These are phyloP conservation scores for Phytophthora capsici DNA, from an alignment of 352 stramenopile genomes.

Conservation along the genomic window DNA sequence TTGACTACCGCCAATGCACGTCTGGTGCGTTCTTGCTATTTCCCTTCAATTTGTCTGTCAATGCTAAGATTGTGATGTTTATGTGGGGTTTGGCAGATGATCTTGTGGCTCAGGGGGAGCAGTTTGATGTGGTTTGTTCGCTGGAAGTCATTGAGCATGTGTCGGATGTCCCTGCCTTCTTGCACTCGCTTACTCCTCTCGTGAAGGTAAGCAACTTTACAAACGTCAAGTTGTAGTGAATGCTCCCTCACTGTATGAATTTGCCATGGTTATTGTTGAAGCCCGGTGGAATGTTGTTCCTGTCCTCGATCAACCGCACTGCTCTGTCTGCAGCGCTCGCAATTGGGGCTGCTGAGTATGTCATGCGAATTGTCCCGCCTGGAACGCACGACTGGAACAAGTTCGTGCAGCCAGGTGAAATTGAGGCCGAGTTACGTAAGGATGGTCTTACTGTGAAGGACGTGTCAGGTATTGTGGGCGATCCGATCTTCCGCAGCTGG, in stretches of 20 bases:
- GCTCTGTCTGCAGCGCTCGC: constrained; percentile 65
- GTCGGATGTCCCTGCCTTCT: constrained; percentile 67
- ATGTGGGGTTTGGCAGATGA: constrained; percentile 51
- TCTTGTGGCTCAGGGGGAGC: constrained; percentile 66
- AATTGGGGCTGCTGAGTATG: constrained; percentile 80
- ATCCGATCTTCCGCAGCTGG: constrained; percentile 79
- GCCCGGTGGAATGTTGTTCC: constrained; percentile 79
- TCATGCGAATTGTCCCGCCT: constrained; percentile 75
- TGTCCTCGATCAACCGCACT: constrained; percentile 89
- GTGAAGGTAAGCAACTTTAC: constrained; percentile 65
- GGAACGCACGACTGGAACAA: constrained; percentile 89
- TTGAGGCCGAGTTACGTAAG: constrained; percentile 62
- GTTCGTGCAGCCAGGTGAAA: constrained; percentile 78
- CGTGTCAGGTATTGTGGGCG: constrained; percentile 80
- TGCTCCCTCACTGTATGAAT: neutral
- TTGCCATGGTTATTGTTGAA: constrained; percentile 19
- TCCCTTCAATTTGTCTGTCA: neutral
- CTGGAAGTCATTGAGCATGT: constrained; percentile 90
- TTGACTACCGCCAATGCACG: constrained; percentile 85
- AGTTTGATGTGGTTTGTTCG: constrained; percentile 88
- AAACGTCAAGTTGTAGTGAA: neutral
- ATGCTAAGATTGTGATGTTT: constrained; percentile 14
- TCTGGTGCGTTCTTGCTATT: constrained; percentile 47
- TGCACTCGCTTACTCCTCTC: constrained; percentile 77
- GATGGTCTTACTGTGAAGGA: constrained; percentile 68